A percentile compares a stretch with the other conserved stretches of the same genome.
Conservation (phyloP, 1,284 basidiomycete species). For the Papiliotrema fonsecae region DNA sequence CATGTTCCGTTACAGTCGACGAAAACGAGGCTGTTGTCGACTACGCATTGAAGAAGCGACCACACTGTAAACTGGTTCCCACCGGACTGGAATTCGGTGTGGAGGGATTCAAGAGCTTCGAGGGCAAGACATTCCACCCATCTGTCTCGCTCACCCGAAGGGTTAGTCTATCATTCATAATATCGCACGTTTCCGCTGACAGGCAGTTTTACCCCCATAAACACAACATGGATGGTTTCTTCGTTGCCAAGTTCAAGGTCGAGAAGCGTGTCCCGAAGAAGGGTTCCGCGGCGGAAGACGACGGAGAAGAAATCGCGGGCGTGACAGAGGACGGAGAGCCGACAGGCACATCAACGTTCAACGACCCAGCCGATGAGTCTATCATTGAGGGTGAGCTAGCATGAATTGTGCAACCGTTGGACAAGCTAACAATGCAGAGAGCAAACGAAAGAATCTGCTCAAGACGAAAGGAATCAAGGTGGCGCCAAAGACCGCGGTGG, state of each 20-base stretch:
- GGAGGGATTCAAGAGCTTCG: conserved; percentile 83
- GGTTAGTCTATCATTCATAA: too few relatives aligned
- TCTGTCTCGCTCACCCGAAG: conserved; percentile 77
- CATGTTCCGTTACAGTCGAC: conserved; percentile 96
- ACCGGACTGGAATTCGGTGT: conserved; percentile 90
- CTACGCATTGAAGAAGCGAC: conserved; percentile 94
- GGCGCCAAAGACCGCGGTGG: conserved; percentile 37
- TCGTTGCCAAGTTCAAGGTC: conserved; percentile 95
- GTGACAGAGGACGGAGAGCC: conserved; percentile 35
- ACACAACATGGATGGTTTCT: conserved; percentile 87
- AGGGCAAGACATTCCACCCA: conserved; percentile 81
- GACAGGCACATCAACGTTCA: conserved; percentile 36
- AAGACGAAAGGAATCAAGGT: conserved; percentile 52
- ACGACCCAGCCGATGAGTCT: conserved; percentile 45
- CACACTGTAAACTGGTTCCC: conserved; percentile 90
- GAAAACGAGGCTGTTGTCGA: conserved; percentile 98
- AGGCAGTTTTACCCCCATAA: conserved; percentile 48
- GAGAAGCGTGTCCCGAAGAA: conserved; percentile 63
- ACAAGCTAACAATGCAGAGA: conserved; percentile 30
- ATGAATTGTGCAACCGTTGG: neutral
- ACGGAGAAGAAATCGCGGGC: conserved; percentile 47
- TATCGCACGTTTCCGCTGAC: too few relatives aligned
- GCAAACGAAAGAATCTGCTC: conserved; percentile 47
- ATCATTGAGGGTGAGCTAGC: conserved; percentile 42
- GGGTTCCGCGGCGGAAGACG: conserved; percentile 25